These are phyloP conservation scores for Parafenestella ontariensis DNA, from an alignment of 2,329 filamentous ascomycete genomes.

Conservation along the genomic window DNA sequence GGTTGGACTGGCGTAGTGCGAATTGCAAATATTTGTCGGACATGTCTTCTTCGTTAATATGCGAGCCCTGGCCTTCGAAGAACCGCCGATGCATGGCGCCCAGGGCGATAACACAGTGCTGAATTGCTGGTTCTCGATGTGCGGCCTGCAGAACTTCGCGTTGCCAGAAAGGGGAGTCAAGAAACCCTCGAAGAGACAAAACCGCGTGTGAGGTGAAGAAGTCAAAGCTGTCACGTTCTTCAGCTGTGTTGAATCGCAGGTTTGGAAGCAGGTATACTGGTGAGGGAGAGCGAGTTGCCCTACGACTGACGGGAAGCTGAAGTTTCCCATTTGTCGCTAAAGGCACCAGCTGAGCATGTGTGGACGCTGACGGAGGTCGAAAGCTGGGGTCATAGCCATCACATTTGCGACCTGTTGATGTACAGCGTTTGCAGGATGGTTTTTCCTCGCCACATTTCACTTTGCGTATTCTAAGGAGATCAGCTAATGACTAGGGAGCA, in stretches of 20 bases:
- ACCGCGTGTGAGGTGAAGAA: slow-evolving; percentile 39
- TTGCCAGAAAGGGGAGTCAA: slow-evolving; percentile 42
- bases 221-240: slow-evolving; percentile 38
- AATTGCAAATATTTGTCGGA: slow-evolving; percentile 37
- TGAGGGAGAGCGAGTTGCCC: slow-evolving; percentile 10
- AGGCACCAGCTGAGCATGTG: slow-evolving; percentile 2
- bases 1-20: slow-evolving; percentile 42
- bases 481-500: neutral
- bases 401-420: slow-evolving; percentile 41
- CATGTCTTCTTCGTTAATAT: slow-evolving; percentile 28
- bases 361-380: slow-evolving; percentile 3
- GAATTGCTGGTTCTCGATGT: slow-evolving; percentile 38
- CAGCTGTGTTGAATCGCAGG: slow-evolving; percentile 24
- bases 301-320: neutral
- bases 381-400: slow-evolving; percentile 37
- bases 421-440: slow-evolving; percentile 38
- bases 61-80: slow-evolving; percentile 25
- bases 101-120: slow-evolving; percentile 40
- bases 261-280: slow-evolving; percentile 20
- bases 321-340: neutral
- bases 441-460: slow-evolving; percentile 46
- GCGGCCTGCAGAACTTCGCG: slow-evolving; percentile 41
- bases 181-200: slow-evolving; percentile 34
- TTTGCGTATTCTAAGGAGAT: slow-evolving; percentile 34
- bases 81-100: slow-evolving; percentile 45